These are phyloP conservation scores for Pythium folliculosum DNA, from an alignment of 352 stramenopile species.

Conservation along the genomic window DNA sequence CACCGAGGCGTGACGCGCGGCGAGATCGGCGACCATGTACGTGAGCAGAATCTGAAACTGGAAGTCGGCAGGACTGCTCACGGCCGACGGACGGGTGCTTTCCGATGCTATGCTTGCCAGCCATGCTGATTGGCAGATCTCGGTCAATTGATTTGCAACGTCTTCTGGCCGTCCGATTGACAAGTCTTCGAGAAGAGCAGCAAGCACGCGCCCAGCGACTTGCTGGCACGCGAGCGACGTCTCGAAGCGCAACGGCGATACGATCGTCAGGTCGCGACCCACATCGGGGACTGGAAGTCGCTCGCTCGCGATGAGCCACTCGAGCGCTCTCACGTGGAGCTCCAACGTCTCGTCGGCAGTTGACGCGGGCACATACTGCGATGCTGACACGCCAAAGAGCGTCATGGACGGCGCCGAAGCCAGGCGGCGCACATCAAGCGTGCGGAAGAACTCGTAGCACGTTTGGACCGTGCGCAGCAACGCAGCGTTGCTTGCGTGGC, in stretches of 20 bases:
- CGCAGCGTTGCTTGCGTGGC: not conserved
- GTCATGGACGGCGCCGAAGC: conserved; percentile 1
- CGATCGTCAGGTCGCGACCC: not conserved
- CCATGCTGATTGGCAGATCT: conserved; percentile 13
- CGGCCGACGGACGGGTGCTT: not conserved
- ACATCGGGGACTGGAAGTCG: not conserved
- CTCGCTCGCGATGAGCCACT: conserved; percentile 9
- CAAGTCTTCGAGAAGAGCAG: conserved; percentile 17
- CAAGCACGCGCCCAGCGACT: conserved; percentile 10
- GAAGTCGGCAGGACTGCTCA: conserved; percentile 2
- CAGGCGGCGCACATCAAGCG: conserved; percentile 12
- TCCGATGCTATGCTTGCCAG: not conserved
- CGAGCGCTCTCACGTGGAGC: conserved; percentile 17
- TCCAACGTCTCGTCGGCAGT: conserved; percentile 11
- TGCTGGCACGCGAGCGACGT: conserved; percentile 16
- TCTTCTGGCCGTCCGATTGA: conserved; percentile 19
- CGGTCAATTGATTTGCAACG: conserved; percentile 11
- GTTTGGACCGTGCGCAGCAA: conserved; percentile 19
- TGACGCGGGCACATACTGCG: conserved; percentile 10
- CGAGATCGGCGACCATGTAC: conserved; percentile 23
- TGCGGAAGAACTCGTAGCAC: conserved; percentile 19
- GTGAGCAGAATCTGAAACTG: conserved; percentile 33
- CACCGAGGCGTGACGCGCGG: conserved; percentile 8
- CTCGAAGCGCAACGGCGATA: not conserved
- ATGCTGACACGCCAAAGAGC: conserved; percentile 3